Conservation (phyloP, 257 asterid species). For the Solanum rostratum region DNA sequence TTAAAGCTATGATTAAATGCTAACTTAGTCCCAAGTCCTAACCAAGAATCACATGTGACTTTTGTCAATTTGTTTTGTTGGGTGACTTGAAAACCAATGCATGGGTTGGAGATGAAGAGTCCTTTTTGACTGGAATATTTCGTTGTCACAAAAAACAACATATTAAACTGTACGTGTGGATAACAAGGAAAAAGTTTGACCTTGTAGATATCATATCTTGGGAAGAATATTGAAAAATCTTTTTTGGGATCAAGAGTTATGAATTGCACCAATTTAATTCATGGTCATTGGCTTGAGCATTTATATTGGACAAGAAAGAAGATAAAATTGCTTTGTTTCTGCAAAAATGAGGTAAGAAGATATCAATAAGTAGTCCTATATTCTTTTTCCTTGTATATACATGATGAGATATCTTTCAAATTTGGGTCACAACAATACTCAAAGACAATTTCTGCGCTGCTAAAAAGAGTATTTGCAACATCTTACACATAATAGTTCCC, state of each 20-base stretch:
- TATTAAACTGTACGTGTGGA: background rate
- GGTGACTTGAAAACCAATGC: background rate
- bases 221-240: background rate
- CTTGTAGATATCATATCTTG: background rate
- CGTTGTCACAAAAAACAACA: background rate
- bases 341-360: background rate
- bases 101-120: background rate
- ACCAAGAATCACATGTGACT: background rate
- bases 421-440: background rate
- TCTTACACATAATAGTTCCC: background rate
- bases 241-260: background rate
- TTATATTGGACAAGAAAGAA: background rate
- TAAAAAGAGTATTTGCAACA: background rate
- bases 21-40: background rate
- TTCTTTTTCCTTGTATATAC: background rate
- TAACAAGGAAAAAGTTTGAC: background rate
- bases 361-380: background rate
- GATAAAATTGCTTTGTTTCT: background rate
- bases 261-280: background rate
- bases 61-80: background rate
- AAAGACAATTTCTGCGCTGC: background rate
- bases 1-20: too few relatives aligned
- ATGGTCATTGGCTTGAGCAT: background rate
- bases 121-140: background rate
- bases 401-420: background rate